Conservation (phyloP, 2,329 filamentous ascomycete genomes). For the Diaporthe sp. region DNA sequence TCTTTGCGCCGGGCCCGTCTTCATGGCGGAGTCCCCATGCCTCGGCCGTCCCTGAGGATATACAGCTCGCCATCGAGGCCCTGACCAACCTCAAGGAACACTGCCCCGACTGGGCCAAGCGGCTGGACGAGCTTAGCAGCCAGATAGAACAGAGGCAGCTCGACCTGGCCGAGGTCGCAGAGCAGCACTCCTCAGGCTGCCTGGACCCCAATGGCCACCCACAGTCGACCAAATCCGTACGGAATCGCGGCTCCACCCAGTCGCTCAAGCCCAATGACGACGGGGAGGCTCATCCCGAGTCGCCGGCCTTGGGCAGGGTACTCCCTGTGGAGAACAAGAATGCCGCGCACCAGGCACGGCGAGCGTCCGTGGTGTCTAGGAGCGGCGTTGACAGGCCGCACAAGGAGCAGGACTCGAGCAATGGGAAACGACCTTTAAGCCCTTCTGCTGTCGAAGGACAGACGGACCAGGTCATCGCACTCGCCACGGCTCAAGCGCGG, state of each 20-base stretch:
- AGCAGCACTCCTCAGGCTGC: conserved; percentile 34
- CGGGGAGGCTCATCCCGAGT: conserved; percentile 36
- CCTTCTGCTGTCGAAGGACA: conserved; percentile 55
- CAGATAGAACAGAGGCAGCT: conserved; percentile 73
- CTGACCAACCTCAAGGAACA: conserved; percentile 67
- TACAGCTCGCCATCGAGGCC: conserved; percentile 64
- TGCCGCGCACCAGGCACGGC: conserved; percentile 27
- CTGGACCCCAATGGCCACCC: conserved; percentile 42
- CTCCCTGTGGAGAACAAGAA: conserved; percentile 11
- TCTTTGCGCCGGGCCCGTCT: conserved; percentile 33
- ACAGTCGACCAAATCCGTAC: conserved; percentile 46
- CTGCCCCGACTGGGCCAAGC: conserved; percentile 71
- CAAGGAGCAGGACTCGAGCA: conserved; percentile 30
- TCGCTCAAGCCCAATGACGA: conserved; percentile 46
- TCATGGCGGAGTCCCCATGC: conserved; percentile 17
- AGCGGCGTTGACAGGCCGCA: conserved; percentile 36
- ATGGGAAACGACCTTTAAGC: conserved; percentile 50
- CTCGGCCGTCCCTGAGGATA: conserved; percentile 43
- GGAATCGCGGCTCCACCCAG: conserved; percentile 47
- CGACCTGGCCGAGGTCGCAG: conserved; percentile 63
- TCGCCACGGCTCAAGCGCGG: conserved; percentile 61
- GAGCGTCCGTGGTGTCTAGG: conserved; percentile 19
- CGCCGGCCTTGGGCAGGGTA: neutral
- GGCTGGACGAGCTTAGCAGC: conserved; percentile 71
- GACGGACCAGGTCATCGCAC: conserved; percentile 59